Conservation (phyloP, 2,329 filamentous ascomycete genomes). For the Penicillium frequentans region DNA sequence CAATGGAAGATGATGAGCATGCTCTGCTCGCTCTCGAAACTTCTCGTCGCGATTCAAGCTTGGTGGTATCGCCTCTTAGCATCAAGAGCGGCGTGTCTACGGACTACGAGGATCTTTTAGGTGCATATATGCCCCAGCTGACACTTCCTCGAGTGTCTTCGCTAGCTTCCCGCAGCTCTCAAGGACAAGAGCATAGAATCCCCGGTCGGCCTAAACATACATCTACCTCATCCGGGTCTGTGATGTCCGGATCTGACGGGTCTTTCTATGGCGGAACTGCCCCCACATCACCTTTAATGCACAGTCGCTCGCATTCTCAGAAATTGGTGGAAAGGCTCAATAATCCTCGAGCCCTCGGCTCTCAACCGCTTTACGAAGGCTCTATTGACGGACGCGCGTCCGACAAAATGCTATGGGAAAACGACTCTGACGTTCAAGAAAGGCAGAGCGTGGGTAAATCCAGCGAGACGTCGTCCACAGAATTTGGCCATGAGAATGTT, state of each 20-base stretch:
- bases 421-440: constrained; percentile 3
- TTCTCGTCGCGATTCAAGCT: constrained; percentile 6
- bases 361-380: constrained; percentile 1
- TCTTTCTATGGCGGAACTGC: constrained; percentile 12
- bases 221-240: constrained; percentile 22
- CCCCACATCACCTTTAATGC: constrained; percentile 6
- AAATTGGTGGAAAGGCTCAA: neutral
- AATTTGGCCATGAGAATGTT: constrained; percentile 10
- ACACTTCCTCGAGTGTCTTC: neutral
- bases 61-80: constrained; percentile 4
- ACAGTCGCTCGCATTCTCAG: neutral
- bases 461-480: neutral
- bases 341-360: neutral
- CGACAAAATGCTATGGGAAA: constrained; percentile 6
- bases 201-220: constrained; percentile 4
- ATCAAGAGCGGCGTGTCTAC: neutral
- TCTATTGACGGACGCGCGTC: constrained; percentile 7
- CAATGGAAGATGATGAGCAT: constrained; percentile 23
- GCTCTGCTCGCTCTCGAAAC: constrained; percentile 1
- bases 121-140: neutral
- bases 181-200: neutral
- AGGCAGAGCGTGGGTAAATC: constrained; percentile 4
- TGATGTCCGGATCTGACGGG: constrained; percentile 16
- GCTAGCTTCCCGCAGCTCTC: neutral
- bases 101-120: constrained; percentile 2